Base-by-base conservation (phyloP, 2,329 filamentous ascomycete genomes). In the Sporothrix pseudoabietina region DNA sequence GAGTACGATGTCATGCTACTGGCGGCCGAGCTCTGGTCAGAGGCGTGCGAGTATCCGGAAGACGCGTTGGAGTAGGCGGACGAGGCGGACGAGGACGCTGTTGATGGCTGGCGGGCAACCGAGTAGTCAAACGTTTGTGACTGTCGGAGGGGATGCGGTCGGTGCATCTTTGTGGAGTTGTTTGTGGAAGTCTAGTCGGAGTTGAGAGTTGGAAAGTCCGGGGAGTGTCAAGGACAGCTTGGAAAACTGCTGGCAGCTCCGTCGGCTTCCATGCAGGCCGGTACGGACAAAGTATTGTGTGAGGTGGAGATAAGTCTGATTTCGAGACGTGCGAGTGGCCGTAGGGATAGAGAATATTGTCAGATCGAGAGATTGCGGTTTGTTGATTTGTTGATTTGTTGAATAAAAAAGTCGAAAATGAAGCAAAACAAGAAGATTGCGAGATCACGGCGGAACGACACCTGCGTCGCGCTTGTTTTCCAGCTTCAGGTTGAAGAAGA, bases 1-100 rank as follows among this genome's bases (percentile, higher is more conserved):
- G 92, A 93, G n/a, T 87, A 87, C 76, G 89, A 95, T 22, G 91
- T 93, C 76, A 91, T 85, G 66, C 92, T 92, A 80, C 91, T 93
- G 54, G 89, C 88, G 71, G 86, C 83, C 4, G 72, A 70, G 78
- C 89, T 91, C 71, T 54, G 47, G 30, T 69, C 66, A 6, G 73
- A 74, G 44, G 44, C 32, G 54, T 72, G 47, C 22, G 69, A 71
- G 26, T 87, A 84, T 59, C 90, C 87, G 2, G 89, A 90, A 69
- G 65, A 68, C 10, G 81, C 78, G 75, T 86, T 84, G 1, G 91
- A 92, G 80, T 90, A 91, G 72, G 85, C 87, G 3, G 91, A 92
- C 3, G 91, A 94, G 71, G 87, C 88, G n/a, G 88, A 89, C 7
- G 91, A 92, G 10, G 90, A 91, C 49, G 89, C 88, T 74, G 88